A percentile compares a stretch with the other conserved stretches of the same genome.
Evolutionary conservation across 345 rosid species (phyloP).

Genomic region (Fremontodendron californicum): DNA sequence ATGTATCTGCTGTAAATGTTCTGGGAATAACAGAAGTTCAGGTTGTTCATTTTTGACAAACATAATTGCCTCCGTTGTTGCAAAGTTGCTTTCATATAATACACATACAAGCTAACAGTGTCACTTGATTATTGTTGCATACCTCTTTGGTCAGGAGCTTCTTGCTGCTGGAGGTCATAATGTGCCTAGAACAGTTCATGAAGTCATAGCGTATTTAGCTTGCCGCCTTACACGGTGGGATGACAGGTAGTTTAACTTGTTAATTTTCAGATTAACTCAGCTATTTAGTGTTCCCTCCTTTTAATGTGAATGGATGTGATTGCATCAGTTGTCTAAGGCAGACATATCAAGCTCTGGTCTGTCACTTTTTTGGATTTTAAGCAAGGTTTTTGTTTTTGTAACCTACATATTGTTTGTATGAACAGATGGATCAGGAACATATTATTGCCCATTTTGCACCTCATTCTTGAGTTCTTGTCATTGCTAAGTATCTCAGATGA

Average conservation of each 20-base stretch:
- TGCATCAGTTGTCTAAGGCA: neutral
- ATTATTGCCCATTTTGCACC: neutral
- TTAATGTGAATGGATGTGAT: neutral
- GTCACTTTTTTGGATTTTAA: neutral
- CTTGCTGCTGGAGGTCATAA: slow-evolving; percentile 80
- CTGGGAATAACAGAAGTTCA: slow-evolving; percentile 90
- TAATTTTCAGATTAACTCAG: neutral
- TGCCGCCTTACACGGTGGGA: slow-evolving; percentile 88
- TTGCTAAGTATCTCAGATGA: neutral
- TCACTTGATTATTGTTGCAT: slow-evolving; percentile 10
- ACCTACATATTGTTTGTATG: neutral
- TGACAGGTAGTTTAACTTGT: slow-evolving; percentile 59
- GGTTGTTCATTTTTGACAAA: slow-evolving; percentile 41
- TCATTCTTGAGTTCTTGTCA: neutral
- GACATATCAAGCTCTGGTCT: neutral
- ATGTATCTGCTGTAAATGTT: slow-evolving; percentile 47
- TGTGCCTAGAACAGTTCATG: slow-evolving; percentile 83
- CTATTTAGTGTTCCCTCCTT: neutral
- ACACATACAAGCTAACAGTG: neutral
- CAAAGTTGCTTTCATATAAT: neutral
- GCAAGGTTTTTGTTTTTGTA: neutral
- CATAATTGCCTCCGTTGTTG: neutral
- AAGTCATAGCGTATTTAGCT: slow-evolving; percentile 77
- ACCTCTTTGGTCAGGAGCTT: slow-evolving; percentile 59
- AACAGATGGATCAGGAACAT: neutral